phyloP scores from a whole-genome alignment of 805 yeast genomes.

The Saturnispora gosingensis region DNA sequence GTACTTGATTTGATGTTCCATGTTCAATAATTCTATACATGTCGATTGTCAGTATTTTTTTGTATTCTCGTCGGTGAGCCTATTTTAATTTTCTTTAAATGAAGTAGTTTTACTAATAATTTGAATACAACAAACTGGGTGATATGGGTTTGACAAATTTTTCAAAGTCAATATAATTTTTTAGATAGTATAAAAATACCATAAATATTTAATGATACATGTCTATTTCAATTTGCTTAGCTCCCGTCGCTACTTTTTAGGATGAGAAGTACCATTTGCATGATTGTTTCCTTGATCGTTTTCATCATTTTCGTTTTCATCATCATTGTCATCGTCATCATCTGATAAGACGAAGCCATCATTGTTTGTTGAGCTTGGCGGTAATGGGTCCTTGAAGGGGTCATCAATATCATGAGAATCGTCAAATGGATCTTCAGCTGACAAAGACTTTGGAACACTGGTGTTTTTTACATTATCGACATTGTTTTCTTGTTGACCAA shows the following conservation, averaged over 20 bases:
- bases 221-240: background rate
- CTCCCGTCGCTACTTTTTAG: background rate
- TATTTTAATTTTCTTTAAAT: too few species aligned
- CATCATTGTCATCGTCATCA: slow-evolving; percentile 21
- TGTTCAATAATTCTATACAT: too few species aligned
- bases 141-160: too few species aligned
- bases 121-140: too few species aligned
- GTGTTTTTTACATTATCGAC: background rate
- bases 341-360: slow-evolving; percentile 25
- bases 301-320: background rate
- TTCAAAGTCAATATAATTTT: background rate
- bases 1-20: too few species aligned
- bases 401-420: slow-evolving; percentile 17
- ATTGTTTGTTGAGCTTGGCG: slow-evolving; percentile 16
- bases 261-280: background rate
- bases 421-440: slow-evolving; percentile 24
- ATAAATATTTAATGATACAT: background rate
- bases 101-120: too few species aligned
- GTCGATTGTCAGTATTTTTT: too few species aligned
- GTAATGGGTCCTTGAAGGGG: slow-evolving; percentile 12
- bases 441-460: background rate
- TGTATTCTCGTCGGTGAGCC: too few species aligned
- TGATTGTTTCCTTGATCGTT: background rate
- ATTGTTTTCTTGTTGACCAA: slow-evolving; percentile 14
- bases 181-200: background rate